Conservation (phyloP, 1,139 yeast species). For the Protomyces lactucae-debilis region DNA sequence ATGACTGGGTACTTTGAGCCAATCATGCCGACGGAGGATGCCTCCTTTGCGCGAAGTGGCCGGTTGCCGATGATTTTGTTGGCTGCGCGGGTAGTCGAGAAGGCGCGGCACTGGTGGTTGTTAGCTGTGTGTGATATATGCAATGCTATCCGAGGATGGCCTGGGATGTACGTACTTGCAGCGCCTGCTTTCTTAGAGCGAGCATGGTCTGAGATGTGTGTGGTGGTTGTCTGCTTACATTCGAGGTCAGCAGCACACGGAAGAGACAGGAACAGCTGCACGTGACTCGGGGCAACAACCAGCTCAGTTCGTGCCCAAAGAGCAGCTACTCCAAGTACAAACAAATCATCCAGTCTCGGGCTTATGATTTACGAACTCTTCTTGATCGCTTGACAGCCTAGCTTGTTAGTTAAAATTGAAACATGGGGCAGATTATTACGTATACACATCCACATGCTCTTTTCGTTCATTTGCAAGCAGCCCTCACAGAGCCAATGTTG, state of each 20-base stretch:
- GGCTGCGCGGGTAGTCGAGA: constrained; percentile 15
- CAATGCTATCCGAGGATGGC: too few species aligned
- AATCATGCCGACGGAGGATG: constrained; percentile 38
- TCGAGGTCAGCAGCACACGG: not conserved
- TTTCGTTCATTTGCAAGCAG: constrained; percentile 1
- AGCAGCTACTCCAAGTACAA: too few species aligned
- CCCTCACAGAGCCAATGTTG: constrained; percentile 12
- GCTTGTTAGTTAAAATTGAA: not conserved
- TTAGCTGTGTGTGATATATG: not conserved
- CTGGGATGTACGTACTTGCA: not conserved
- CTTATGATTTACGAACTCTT: not conserved
- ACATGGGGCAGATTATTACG: not conserved
- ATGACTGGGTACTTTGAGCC: constrained; percentile 69
- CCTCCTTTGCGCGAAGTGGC: constrained; percentile 42
- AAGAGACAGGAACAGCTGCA: not conserved
- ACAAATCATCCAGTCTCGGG: constrained; percentile 13
- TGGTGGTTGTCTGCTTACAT: not conserved
- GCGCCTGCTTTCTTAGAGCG: not conserved
- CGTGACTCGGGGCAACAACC: not conserved
- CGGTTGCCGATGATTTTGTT: constrained; percentile 28
- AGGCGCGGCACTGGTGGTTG: constrained; percentile 5
- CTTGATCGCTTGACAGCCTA: constrained; percentile 11
- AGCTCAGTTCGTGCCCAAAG: too few species aligned
- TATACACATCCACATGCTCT: constrained; percentile 14
- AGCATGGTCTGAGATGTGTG: not conserved